These are phyloP conservation scores for Triticum timopheevii DNA, from an alignment of 176 grass and related monocot genomes.

Conservation along the genomic window DNA sequence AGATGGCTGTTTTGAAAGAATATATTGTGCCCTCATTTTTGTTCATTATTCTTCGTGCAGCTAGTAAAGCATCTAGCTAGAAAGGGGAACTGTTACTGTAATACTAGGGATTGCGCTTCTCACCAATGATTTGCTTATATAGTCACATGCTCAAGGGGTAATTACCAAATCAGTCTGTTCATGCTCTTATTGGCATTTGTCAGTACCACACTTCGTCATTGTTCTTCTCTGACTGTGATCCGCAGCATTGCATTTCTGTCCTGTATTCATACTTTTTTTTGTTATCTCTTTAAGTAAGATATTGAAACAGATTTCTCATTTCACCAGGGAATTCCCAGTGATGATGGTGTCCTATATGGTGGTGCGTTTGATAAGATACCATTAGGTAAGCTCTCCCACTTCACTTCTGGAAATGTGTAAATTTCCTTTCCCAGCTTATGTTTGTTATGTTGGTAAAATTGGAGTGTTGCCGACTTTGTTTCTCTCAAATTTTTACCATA, in stretches of 20 bases:
- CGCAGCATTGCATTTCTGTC: background rate
- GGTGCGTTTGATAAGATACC: slow-evolving; percentile 32
- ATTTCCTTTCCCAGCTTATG: slow-evolving; percentile 12
- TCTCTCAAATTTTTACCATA: background rate
- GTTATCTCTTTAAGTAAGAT: slow-evolving; percentile 12
- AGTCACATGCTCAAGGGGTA: background rate
- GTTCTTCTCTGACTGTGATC: background rate
- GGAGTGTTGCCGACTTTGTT: background rate
- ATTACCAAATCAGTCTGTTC: background rate
- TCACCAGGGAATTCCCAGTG: slow-evolving; percentile 39
- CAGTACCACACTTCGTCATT: background rate
- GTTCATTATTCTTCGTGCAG: background rate
- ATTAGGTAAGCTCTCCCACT: slow-evolving; percentile 17
- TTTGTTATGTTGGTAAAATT: background rate
- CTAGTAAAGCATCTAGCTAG: background rate
- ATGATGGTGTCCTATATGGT: slow-evolving; percentile 38
- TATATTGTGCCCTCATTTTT: background rate
- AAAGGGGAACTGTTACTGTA: background rate
- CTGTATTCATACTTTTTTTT: background rate
- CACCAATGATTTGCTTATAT: background rate
- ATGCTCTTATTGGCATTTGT: background rate
- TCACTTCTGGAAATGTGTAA: background rate
- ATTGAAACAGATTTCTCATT: background rate
- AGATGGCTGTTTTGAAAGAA: slow-evolving; percentile 3
- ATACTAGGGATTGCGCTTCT: background rate